Evolutionary conservation across 495 filamentous ascomycete genomes (phyloP), one percentile per base, ranked within the genome.

Genomic region (Jackrogersella minutella): DNA sequence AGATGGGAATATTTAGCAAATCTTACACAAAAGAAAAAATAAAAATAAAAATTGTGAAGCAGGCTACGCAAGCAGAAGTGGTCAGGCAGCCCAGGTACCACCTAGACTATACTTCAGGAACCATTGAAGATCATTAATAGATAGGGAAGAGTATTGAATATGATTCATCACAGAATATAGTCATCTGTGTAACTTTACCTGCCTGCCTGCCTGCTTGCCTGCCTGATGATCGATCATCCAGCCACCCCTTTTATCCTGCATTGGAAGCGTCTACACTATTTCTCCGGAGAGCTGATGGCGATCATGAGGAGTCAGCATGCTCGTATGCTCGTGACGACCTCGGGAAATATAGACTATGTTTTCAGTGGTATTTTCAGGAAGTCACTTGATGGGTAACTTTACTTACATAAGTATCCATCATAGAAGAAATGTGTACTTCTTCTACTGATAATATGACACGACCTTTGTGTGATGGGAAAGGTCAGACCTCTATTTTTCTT

Each of bases 91-190:
- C 30, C 37, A 47, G 21, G 43, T 69, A 59, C 60, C 43, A 57
- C 49, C 47, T n/a, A 1, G 39, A 46, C 13, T 44, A 49, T 7
- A 62, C n/a, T 61, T 61, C 41, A 64, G 66, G 56, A 69, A 69
- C 60, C 24, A 43, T 56, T n/a, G 60, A 59, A 60, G 56, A 69
- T 69, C 66, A 60, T 61, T 59, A 63, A 69, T 60, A 69, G 64
- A 54, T 44, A 47, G 36, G 28, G 43, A 28, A 50, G 41, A 43
- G 28, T 52, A 49, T 14, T n/a, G 28, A 55, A 14, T 14, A 41
- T 57, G 50, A 61, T 50, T 34, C 64, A 58, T 68, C 59, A 59
- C 54, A 64, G 33, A 9, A 47, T n/a, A n/a, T n/a, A n/a, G n/a
- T n/a, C n/a, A n/a, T n/a, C n/a, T n/a, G n/a, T n/a, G 30, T 26